Evolutionary conservation across 148 eudicot genomes (phyloP).

Genomic region (Silene latifolia): DNA sequence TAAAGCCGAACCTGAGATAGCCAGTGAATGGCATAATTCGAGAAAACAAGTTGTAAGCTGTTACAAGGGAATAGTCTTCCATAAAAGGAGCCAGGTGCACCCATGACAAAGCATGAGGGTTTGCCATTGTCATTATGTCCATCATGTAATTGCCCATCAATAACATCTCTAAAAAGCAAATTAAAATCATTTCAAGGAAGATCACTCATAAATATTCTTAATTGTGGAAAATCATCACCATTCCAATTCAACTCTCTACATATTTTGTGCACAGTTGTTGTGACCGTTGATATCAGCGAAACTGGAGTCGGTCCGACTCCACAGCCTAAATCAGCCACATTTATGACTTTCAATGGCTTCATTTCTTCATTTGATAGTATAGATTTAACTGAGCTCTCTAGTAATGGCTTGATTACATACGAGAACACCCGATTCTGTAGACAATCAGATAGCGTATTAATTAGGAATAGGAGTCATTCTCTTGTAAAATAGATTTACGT

Average conservation of each 20-base stretch:
- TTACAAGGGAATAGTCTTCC: conserved; percentile 21
- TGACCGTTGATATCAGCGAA: conserved; percentile 11
- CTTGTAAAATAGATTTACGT: too few species aligned
- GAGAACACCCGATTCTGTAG: background rate
- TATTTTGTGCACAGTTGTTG: conserved; percentile 7
- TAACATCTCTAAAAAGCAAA: conserved; percentile 12
- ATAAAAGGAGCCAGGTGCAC: conserved; percentile 29
- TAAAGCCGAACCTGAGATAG: conserved; percentile 24
- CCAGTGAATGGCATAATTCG: conserved; percentile 29
- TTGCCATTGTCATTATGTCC: background rate
- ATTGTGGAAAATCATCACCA: conserved; percentile 7
- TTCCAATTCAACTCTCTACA: background rate
- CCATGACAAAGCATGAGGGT: conserved; percentile 17
- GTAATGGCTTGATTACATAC: background rate
- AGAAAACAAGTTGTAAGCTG: conserved; percentile 21
- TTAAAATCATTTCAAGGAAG: conserved; percentile 33
- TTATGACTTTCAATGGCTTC: conserved; percentile 5
- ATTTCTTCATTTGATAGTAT: background rate
- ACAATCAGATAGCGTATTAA: background rate
- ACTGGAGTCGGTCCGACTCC: conserved; percentile 24
- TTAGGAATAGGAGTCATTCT: background rate
- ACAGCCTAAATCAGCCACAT: conserved; percentile 30
- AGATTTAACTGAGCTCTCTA: conserved; percentile 1
- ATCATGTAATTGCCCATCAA: background rate
- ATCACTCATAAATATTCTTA: conserved; percentile 25